These are phyloP conservation scores for Cordyceps tenuipes DNA, from an alignment of 2,329 filamentous ascomycete species.

Conservation along the genomic window DNA sequence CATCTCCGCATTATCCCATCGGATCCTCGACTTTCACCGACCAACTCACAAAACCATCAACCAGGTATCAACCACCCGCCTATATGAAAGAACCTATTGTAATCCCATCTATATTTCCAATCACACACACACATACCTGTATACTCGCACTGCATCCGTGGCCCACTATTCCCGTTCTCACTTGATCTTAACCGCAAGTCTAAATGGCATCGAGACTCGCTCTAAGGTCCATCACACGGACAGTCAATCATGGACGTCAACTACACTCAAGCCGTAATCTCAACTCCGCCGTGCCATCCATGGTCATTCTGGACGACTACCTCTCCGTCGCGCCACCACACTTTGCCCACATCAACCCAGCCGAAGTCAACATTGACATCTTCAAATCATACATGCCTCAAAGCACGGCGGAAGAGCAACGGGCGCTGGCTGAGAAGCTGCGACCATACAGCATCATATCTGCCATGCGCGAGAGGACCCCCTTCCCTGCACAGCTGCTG, in stretches of 20 bases:
- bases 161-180: background rate
- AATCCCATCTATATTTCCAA: background rate
- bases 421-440: slow-evolving; percentile 50
- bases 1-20: background rate
- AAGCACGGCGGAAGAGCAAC: slow-evolving; percentile 49
- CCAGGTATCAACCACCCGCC: background rate
- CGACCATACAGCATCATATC: slow-evolving; percentile 47
- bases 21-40: background rate
- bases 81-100: slow-evolving; percentile 1
- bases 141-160: background rate
- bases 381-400: slow-evolving; percentile 49
- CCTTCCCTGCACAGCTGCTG: slow-evolving; percentile 47
- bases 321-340: slow-evolving; percentile 47
- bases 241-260: background rate
- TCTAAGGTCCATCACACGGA: background rate
- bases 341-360: slow-evolving; percentile 40
- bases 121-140: background rate
- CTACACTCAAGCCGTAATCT: background rate
- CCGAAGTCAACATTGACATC: slow-evolving; percentile 37
- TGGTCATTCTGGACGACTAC: slow-evolving; percentile 66
- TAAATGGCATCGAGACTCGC: slow-evolving; percentile 2
- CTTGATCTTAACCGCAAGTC: background rate
- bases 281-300: slow-evolving; percentile 7
- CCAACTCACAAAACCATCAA: background rate
- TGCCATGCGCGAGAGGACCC: slow-evolving; percentile 58